phyloP scores from a whole-genome alignment of 108 stramenopile species.

The Nannochloropsis salina region DNA sequence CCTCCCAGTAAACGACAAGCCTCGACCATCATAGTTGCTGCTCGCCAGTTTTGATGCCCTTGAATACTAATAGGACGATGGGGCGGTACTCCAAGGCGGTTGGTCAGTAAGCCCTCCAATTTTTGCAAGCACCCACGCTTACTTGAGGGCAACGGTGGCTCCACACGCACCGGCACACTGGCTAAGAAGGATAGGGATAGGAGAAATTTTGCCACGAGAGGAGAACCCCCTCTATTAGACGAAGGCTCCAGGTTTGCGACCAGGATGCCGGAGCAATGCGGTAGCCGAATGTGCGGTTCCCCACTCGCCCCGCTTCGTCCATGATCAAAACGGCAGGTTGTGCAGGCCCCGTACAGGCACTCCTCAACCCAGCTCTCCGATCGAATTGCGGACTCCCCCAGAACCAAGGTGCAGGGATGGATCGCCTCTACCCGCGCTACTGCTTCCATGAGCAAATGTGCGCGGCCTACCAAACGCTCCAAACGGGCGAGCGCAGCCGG shows the following conservation, averaged over 20 bases:
- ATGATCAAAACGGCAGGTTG: slow-evolving; percentile 13
- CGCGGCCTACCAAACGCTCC: not conserved
- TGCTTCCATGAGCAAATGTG: slow-evolving; percentile 1
- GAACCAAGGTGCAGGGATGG: not conserved
- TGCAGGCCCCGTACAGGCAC: not conserved
- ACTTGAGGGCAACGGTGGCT: not conserved
- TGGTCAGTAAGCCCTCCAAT: not conserved
- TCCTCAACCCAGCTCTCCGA: not conserved
- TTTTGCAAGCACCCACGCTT: slow-evolving; percentile 3
- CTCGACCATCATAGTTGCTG: not conserved
- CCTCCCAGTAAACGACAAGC: not conserved
- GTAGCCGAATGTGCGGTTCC: not conserved
- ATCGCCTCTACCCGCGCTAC: slow-evolving; percentile 8
- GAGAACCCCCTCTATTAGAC: not conserved
- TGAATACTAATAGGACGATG: not conserved
- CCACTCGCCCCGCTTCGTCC: not conserved
- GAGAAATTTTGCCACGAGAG: not conserved
- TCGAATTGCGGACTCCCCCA: not conserved
- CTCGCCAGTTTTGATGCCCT: not conserved
- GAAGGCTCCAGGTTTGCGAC: not conserved
- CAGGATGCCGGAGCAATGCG: not conserved
- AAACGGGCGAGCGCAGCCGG: not conserved
- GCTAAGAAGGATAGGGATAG: not conserved
- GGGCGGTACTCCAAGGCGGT: not conserved
- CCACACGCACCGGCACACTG: not conserved